Evolutionary conservation across 2,329 filamentous ascomycete species (phyloP), one percentile per base, ranked within the genome.

Genomic region (Epichloe festucae): DNA sequence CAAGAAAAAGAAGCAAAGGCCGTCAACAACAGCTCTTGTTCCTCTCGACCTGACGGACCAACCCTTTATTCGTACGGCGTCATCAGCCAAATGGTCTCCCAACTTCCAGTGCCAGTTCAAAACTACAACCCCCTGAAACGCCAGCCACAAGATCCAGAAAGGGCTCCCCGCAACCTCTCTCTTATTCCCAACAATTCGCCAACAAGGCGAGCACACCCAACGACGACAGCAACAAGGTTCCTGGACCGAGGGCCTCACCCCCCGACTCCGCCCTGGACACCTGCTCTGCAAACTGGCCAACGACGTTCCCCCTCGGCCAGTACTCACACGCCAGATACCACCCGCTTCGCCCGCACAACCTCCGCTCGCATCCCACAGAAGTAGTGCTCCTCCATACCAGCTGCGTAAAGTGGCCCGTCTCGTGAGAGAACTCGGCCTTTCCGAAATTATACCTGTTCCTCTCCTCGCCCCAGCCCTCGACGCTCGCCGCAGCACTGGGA

Each of bases 301-400:
- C 61, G 0, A 87, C 69, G 59, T 88, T 87, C 0, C 84, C 84
- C 1, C 72, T 63, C 1, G 84, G 83, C 70, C 72, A 82, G 65
- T 87, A 87, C 67, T 87, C 82, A 58, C 84, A 88, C 23, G 81
- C 81, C 0, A 87, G 69, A 63, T 78, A 85, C 78, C 80, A 86
- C 0, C 80, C 81, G 38, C 65, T 67, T 34, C 64, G 63, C 1
- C 64, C 66, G 49, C 57, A 59, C 41, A 40, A 8, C 17, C 52
- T 50, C 47, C 52, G 52, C 12, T 12, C 55, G 48, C 63, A 65
- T 17, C 63, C 63, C 39, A 65, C 53, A 11, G 48, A 53, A 41
- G 50, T 57, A 23, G 60, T 60, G 47, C 42, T 53, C 53, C 59
- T 60, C 63, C 63, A 65, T 50, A 65, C 61, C 47, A 65, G 43